Evolutionary conservation across 257 asterid species (phyloP).

Genomic region (Solanum phureja): DNA sequence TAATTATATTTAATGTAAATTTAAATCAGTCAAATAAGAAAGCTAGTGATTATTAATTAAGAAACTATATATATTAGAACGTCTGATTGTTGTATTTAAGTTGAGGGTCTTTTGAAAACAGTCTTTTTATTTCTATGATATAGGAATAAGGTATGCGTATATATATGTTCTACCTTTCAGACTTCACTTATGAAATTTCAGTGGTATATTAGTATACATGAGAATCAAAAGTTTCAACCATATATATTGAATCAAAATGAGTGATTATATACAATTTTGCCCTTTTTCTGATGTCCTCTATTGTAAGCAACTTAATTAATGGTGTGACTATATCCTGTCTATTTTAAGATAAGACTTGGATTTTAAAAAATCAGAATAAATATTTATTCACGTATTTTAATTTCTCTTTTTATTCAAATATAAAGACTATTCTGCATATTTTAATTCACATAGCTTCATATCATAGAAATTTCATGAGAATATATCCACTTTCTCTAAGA

Average conservation of each 20-base stretch:
- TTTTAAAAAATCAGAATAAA: not conserved
- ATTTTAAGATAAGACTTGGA: not conserved
- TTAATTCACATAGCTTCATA: not conserved
- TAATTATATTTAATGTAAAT: not conserved
- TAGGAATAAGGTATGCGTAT: not conserved
- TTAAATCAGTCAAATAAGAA: not conserved
- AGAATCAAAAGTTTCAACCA: not conserved
- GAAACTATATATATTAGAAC: no score
- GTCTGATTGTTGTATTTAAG: no score
- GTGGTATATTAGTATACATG: no score
- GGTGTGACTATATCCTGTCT: not conserved
- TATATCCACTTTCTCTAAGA: not conserved
- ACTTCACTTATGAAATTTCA: no score
- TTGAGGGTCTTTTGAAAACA: no score
- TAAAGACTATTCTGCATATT: not conserved
- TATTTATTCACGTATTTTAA: not conserved
- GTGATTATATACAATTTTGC: not conserved
- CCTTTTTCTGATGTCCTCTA: not conserved
- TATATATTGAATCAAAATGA: not conserved
- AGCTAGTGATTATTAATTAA: not conserved
- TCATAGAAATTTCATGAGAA: not conserved
- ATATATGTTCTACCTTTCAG: not conserved
- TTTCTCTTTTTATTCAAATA: not conserved
- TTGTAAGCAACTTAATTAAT: not conserved
- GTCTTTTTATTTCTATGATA: accelerated